These are phyloP conservation scores for Pseudopithomyces maydicus DNA, from an alignment of 2,329 filamentous ascomycete genomes.

Conservation along the genomic window DNA sequence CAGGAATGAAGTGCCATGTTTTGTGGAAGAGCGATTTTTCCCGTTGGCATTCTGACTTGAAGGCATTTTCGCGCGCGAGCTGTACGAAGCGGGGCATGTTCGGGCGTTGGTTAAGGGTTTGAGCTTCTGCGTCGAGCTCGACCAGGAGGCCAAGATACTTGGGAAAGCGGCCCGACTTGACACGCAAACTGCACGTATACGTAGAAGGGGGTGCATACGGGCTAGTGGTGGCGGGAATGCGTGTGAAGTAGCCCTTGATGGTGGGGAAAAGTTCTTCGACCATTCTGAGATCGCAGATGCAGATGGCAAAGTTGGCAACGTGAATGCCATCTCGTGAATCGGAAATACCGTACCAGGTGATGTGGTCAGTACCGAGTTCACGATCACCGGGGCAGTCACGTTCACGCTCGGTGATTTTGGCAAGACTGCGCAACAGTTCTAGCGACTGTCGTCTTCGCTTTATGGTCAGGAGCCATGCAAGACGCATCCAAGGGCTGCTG, in stretches of 20 bases:
- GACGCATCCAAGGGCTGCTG: conserved; percentile 78
- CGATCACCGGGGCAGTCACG: conserved; percentile 63
- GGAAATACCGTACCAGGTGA: conserved; percentile 76
- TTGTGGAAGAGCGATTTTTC: conserved; percentile 66
- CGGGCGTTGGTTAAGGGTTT: conserved; percentile 43
- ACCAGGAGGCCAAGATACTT: conserved; percentile 63
- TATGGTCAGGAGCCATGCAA: conserved; percentile 80
- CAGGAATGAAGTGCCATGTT: conserved; percentile 78
- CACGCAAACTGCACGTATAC: conserved; percentile 73
- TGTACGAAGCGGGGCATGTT: conserved; percentile 68
- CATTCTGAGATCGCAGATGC: conserved; percentile 73
- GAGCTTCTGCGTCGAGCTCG: conserved; percentile 54
- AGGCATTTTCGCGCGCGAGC: conserved; percentile 58
- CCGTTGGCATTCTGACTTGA: conserved; percentile 63
- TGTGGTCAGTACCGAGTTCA: conserved; percentile 52
- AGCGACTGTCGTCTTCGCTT: conserved; percentile 72
- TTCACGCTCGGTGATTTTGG: conserved; percentile 63
- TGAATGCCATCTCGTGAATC: conserved; percentile 69
- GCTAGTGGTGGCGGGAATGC: conserved; percentile 50
- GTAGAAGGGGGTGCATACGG: conserved; percentile 42
- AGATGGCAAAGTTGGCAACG: conserved; percentile 75
- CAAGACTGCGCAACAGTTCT: conserved; percentile 71
- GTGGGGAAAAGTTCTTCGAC: conserved; percentile 76
- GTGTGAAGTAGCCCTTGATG: conserved; percentile 68
- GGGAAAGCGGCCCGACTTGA: conserved; percentile 61